These are phyloP conservation scores for Aspergillus kassunensis DNA, from an alignment of 495 filamentous ascomycete genomes.

Conservation along the genomic window DNA sequence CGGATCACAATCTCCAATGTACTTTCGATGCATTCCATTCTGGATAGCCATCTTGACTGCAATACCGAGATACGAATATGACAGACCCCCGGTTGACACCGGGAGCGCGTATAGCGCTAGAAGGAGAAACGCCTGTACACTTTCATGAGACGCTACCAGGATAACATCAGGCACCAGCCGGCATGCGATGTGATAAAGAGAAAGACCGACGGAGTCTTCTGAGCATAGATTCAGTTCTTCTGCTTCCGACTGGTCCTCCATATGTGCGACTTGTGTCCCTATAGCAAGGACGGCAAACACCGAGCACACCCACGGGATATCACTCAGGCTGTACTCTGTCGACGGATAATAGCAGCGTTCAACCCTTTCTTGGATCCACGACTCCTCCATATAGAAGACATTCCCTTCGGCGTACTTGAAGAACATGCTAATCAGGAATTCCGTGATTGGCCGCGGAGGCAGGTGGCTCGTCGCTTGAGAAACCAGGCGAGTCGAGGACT, in stretches of 20 bases:
- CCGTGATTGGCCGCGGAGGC: constrained; percentile 34
- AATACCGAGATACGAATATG: constrained; percentile 36
- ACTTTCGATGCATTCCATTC: constrained; percentile 41
- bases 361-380: constrained; percentile 28
- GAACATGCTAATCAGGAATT: constrained; percentile 31
- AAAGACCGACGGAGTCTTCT: constrained; percentile 36
- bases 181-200: constrained; percentile 36
- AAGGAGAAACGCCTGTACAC: constrained; percentile 39
- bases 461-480: constrained; percentile 9
- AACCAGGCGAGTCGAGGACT: not conserved
- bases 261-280: constrained; percentile 20
- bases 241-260: not conserved
- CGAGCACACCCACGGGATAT: constrained; percentile 30
- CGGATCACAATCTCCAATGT: constrained; percentile 21
- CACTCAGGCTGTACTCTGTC: constrained; percentile 5
- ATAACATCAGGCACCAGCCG: constrained; percentile 41
- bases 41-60: constrained; percentile 36
- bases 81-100: constrained; percentile 33
- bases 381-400: constrained; percentile 30
- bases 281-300: constrained; percentile 38
- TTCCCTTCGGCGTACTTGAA: constrained; percentile 38
- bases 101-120: constrained; percentile 35
- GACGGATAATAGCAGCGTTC: constrained; percentile 23
- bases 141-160: constrained; percentile 32
- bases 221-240: constrained; percentile 12